phyloP scores from a whole-genome alignment of 2,329 filamentous ascomycete genomes.

The Tolypocladium capitatum region DNA sequence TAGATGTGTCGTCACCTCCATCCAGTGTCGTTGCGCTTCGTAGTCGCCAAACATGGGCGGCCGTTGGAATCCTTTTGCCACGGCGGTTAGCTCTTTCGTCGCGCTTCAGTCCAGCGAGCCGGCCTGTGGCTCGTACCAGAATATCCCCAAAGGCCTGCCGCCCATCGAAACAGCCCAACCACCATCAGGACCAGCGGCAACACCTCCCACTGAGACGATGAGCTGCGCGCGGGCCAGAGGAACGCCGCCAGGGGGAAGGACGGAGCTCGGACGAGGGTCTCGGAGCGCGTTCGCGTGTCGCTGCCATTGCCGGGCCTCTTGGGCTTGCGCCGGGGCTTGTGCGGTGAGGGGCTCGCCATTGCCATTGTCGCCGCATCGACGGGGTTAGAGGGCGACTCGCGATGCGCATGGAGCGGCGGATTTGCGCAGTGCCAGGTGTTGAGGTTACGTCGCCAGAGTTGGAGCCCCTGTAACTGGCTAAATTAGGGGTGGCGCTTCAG shows the following conservation, averaged over 20 bases:
- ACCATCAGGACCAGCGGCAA: conserved; percentile 79
- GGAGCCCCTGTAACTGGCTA: background rate
- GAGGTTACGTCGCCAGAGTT: background rate
- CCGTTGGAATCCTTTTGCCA: conserved; percentile 48
- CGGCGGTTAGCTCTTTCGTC: background rate
- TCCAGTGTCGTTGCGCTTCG: conserved; percentile 96
- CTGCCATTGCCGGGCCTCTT: conserved; percentile 34
- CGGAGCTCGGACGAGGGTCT: conserved; percentile 43
- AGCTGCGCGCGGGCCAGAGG: conserved; percentile 78
- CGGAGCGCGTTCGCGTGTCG: conserved; percentile 18
- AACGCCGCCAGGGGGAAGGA: conserved; percentile 89
- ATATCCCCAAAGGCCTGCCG: conserved; percentile 84
- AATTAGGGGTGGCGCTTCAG: background rate
- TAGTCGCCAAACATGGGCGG: conserved; percentile 95
- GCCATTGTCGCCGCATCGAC: conserved; percentile 16
- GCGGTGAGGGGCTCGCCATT: conserved; percentile 41
- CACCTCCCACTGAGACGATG: conserved; percentile 81
- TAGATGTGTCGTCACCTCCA: conserved; percentile 85
- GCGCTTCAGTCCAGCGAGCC: background rate
- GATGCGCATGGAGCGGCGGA: background rate
- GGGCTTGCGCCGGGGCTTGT: conserved; percentile 45
- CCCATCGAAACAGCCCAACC: conserved; percentile 87
- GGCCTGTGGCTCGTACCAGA: conserved; percentile 46
- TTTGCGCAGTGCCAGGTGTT: background rate
- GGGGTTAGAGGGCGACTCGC: background rate